phyloP scores from a whole-genome alignment of 1,284 basidiomycete species.

The Pseudozyma sp. region DNA sequence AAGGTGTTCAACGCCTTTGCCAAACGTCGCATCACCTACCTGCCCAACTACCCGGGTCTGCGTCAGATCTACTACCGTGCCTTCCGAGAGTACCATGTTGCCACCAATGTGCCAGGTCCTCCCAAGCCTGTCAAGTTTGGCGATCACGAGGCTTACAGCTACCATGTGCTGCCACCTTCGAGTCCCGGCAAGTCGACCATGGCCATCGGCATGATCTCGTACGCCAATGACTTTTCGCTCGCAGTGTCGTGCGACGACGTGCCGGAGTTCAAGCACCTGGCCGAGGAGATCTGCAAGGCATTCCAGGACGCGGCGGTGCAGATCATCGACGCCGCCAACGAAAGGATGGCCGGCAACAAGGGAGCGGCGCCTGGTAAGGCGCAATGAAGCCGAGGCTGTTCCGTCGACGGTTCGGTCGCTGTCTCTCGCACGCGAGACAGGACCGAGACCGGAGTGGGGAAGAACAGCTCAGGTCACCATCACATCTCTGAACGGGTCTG shows the following conservation, averaged over 20 bases:
- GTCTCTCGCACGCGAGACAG: neutral
- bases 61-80: conserved; percentile 63
- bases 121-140: conserved; percentile 65
- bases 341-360: conserved; percentile 29
- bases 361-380: conserved; percentile 15
- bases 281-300: conserved; percentile 60
- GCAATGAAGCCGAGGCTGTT: conserved; percentile 46
- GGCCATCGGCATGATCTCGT: conserved; percentile 68
- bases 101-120: conserved; percentile 67
- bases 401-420: conserved; percentile 27
- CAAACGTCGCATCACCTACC: conserved; percentile 54
- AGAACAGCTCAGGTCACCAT: conserved; percentile 31
- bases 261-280: conserved; percentile 58
- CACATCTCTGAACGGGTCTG: conserved; percentile 4
- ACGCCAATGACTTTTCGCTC: conserved; percentile 64
- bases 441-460: conserved; percentile 25
- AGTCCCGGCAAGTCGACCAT: conserved; percentile 66
- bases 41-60: conserved; percentile 63
- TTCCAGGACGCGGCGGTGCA: conserved; percentile 62
- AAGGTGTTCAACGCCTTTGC: conserved; percentile 49
- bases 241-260: conserved; percentile 67
- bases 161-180: conserved; percentile 66
- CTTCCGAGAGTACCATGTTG: conserved; percentile 66
- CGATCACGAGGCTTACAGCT: conserved; percentile 64
- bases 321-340: conserved; percentile 60